A percentile compares a stretch with the other conserved stretches of the same genome.
These are phyloP conservation scores for Trichoderma atrobrunneum DNA, from an alignment of 2,329 filamentous ascomycete species.

Conservation along the genomic window DNA sequence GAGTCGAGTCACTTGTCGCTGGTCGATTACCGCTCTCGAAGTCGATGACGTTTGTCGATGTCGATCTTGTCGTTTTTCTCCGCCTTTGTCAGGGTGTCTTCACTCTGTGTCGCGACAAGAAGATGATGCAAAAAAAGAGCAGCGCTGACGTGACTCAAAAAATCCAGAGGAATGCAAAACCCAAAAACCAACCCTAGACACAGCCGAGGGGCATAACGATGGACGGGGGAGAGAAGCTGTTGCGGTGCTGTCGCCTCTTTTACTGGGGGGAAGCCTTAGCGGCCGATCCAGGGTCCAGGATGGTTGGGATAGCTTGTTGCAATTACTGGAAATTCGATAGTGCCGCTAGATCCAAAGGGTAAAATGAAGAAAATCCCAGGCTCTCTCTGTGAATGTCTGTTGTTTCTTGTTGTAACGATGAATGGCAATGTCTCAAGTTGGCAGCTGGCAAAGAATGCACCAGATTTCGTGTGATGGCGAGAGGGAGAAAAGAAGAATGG, in stretches of 20 bases:
- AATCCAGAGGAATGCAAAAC: slow-evolving; percentile 1
- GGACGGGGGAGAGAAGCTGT: not conserved
- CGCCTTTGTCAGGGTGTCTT: not conserved
- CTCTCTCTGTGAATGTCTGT: not conserved
- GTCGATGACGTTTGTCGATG: not conserved
- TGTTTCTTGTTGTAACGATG: not conserved
- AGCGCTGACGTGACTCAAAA: not conserved
- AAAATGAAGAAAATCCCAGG: not conserved
- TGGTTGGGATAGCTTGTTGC: not conserved
- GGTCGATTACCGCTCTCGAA: not conserved
- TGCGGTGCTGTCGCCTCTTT: not conserved
- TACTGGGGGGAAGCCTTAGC: not conserved
- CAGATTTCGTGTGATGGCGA: not conserved
- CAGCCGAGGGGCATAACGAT: slow-evolving; percentile 14
- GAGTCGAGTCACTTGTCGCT: not conserved
- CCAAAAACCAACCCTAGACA: not conserved
- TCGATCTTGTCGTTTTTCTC: not conserved
- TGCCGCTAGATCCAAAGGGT: not conserved
- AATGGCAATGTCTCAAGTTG: not conserved
- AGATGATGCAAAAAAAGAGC: not conserved
- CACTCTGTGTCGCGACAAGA: not conserved
- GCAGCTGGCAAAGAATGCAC: not conserved
- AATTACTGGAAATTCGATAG: not conserved
- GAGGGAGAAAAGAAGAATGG: not conserved
- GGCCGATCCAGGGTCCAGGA: slow-evolving; percentile 13